phyloP scores from a whole-genome alignment of 2,329 filamentous ascomycete genomes.

The Fusarium nelsonii region DNA sequence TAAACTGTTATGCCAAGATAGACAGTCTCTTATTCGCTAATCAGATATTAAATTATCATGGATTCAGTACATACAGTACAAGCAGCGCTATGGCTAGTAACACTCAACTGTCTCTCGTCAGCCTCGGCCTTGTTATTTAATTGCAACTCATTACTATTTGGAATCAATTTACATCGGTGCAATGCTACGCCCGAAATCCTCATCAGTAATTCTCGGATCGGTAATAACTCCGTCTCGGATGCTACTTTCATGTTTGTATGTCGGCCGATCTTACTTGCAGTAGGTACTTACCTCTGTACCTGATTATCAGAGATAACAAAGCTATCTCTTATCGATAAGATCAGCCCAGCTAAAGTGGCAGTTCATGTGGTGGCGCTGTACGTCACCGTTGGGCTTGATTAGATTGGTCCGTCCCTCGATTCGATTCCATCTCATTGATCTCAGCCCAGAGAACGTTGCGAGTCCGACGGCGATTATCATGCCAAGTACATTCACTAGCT shows the following conservation, averaged over 20 bases:
- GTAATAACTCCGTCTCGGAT: constrained; percentile 31
- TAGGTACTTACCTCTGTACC: no score
- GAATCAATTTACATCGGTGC: constrained; percentile 21
- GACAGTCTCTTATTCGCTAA: constrained; percentile 15
- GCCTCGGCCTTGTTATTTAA: constrained; percentile 20
- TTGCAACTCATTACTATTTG: constrained; percentile 2
- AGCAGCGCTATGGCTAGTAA: not conserved
- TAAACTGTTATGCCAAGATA: not conserved
- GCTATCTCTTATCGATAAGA: constrained; percentile 20
- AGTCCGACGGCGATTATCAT: constrained; percentile 1
- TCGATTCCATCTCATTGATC: constrained; percentile 6
- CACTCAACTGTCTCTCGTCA: not conserved
- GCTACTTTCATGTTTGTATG: not conserved
- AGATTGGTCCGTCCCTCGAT: not conserved
- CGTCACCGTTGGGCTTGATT: constrained; percentile 17
- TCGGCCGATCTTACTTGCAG: no score
- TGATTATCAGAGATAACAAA: no score
- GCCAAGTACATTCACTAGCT: constrained; percentile 17
- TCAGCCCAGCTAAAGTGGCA: not conserved
- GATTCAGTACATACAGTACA: not conserved
- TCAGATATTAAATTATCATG: not conserved
- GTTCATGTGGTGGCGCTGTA: constrained; percentile 16
- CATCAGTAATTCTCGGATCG: constrained; percentile 32
- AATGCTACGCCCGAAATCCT: constrained; percentile 16
- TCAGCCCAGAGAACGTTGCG: constrained; percentile 14